These are phyloP conservation scores for Scedosporium dehoogii DNA, from an alignment of 2,329 filamentous ascomycete species.

Conservation along the genomic window DNA sequence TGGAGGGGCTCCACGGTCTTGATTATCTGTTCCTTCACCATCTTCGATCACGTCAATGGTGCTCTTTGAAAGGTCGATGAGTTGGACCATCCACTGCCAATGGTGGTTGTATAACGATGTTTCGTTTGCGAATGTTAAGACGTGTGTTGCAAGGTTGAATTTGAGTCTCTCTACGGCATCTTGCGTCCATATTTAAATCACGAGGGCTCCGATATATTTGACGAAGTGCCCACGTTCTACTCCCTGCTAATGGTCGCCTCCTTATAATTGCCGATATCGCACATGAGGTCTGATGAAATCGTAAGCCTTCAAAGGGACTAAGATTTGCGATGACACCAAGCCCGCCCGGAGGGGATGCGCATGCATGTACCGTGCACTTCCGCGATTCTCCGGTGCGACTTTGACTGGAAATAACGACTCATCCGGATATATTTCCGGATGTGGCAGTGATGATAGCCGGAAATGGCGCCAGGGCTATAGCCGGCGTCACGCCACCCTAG, in stretches of 20 bases:
- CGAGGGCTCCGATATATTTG: neutral
- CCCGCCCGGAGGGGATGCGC: too few species aligned
- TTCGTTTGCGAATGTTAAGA: neutral
- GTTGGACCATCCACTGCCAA: neutral
- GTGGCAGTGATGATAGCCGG: too few species aligned
- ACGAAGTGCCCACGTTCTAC: neutral
- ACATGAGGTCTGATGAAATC: neutral
- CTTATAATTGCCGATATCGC: neutral
- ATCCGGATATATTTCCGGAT: too few species aligned
- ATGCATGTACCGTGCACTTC: too few species aligned
- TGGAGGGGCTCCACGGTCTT: slow-evolving; percentile 17
- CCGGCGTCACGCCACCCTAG: too few species aligned
- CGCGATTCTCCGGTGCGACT: too few species aligned
- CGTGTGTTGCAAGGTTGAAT: neutral
- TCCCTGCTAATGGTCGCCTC: neutral
- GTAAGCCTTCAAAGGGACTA: slow-evolving; percentile 3
- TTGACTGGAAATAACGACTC: too few species aligned
- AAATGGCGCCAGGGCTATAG: too few species aligned
- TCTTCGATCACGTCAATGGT: neutral
- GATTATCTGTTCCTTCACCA: neutral
- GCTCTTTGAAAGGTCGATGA: neutral
- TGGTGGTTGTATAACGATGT: neutral
- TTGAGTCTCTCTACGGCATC: neutral
- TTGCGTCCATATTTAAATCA: neutral
- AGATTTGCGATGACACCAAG: too few species aligned